Evolutionary conservation across 1,139 yeast genomes (phyloP), one percentile per base, ranked within the genome.

Genomic region (Diutina sp.): DNA sequence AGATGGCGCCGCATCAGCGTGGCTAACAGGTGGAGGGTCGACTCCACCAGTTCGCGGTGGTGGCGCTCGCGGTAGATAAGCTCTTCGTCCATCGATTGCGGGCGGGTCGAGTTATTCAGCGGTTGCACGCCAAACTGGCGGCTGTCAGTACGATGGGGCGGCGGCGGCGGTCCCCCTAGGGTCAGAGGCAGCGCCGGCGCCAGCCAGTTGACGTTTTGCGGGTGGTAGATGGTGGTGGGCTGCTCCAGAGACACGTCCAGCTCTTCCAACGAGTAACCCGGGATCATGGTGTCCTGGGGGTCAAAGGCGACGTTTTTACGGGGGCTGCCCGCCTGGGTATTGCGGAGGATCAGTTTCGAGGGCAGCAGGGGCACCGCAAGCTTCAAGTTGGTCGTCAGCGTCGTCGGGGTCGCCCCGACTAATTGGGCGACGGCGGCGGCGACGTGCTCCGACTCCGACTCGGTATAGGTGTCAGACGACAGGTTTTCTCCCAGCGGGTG

Each of bases 271-370:
- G 44, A 28, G 29, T 50, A 50, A 3, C 18, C 45, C 11, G 32
- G 53, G 28, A 50, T 38, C 35, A n/a, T 38, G 44, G 53, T 38
- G 28, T 32, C 53, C 25, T 32, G 18, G 18, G 32, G 41, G 29
- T 50, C 44, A 32, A 50, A 50, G 25, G 44, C 53, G n/a, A 50
- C 53, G 29, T 74, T 75, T 58, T 70, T 71, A 4, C 79, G 78
- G 1, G 78, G 72, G 14, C 63, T 30, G 44, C 45, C 44, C 8
- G 8, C 59, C 6, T 61, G 61, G 0, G 70, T 64, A 3, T 69
- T 61, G 57, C 69, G 73, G 75, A 76, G 71, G 47, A 73, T 74
- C 21, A 78, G 73, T 60, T 72, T 75, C 57, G 68, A 69, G 3
- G 79, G 80, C 2, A 77, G 72, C 6, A 46, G 44, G 14, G 35